phyloP scores from a whole-genome alignment of 176 grass and related monocot genomes.

The Carex kokanica region DNA sequence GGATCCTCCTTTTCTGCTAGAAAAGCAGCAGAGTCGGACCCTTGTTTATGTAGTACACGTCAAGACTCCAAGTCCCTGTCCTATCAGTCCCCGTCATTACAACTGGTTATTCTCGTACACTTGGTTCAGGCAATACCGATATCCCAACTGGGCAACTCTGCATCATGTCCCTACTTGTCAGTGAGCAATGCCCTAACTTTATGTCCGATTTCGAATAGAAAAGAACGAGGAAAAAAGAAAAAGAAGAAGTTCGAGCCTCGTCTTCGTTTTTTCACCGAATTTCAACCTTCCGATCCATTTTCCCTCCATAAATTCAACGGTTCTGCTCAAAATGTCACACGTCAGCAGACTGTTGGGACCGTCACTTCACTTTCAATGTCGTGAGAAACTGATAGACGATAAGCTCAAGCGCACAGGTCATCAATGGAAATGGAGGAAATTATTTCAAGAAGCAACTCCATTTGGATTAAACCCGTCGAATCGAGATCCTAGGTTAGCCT shows the following conservation, averaged over 20 bases:
- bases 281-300: not conserved
- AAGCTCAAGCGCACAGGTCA: not conserved
- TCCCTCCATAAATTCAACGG: not conserved
- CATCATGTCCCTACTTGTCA: not conserved
- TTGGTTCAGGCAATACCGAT: not conserved
- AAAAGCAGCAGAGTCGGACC: no score
- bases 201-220: not conserved
- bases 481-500: conserved; percentile 32
- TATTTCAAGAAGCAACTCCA: not conserved
- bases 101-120: not conserved
- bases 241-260: not conserved
- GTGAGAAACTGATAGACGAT: not conserved
- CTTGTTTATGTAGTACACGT: conserved; percentile 10
- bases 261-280: not conserved
- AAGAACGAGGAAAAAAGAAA: not conserved
- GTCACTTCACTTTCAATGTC: not conserved
- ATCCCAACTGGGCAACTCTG: not conserved
- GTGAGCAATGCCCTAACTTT: not conserved
- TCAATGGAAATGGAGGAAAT: conserved; percentile 20
- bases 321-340: not conserved
- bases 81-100: not conserved
- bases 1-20: no score
- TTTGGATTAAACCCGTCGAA: conserved; percentile 23
- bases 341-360: not conserved
- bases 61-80: not conserved